Evolutionary conservation across 345 rosid genomes (phyloP), one percentile per base, ranked within the genome.

Genomic region (Aquilaria yunnanensis): DNA sequence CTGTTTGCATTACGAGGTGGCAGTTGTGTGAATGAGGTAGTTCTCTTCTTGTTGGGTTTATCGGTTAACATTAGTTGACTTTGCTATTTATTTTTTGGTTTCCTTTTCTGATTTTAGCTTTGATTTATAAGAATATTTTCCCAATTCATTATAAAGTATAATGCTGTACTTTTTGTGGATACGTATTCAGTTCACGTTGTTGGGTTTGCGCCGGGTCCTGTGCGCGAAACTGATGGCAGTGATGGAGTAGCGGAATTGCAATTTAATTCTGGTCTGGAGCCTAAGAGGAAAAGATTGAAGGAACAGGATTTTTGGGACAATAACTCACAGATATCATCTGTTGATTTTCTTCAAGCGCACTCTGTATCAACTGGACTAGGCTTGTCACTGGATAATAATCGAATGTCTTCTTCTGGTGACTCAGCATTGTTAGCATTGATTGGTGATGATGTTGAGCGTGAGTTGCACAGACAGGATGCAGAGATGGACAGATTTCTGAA

Each of bases 311-410:
- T 87, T 59, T 68, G 86, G 61, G 86, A 85, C 66, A 92, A 79
- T 67, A 81, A 82, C 73, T 92, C 89, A 2, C 96, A 81, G 77
- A 73, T 92, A 32, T 79, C 96, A 30, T 86, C 92, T 0, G 73
- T 87, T 67, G 96, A 92, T 72, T 74, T 85, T 78, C 70, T 88
- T 72, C 92, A 75, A 75, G 52, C 75, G 1, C 82, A 72, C 54
- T 81, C 95, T 0, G 95, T 92, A 47, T 92, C 98, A 32, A 89
- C 98, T 10, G 96, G 98, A 32, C 72, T 92, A 66, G 92, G 92
- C 48, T 75, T 92, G 61, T 89, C 96, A 1, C 87, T 92, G 46
- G 90, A 87, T 55, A 85, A 83, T 76, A 67, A 77, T 55, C 85
- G 73, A 55, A 60, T 74, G 11, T 82, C 86, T 55, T 83, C 89